phyloP scores from a whole-genome alignment of 2,329 filamentous ascomycete species.

The Apiospora marii region DNA sequence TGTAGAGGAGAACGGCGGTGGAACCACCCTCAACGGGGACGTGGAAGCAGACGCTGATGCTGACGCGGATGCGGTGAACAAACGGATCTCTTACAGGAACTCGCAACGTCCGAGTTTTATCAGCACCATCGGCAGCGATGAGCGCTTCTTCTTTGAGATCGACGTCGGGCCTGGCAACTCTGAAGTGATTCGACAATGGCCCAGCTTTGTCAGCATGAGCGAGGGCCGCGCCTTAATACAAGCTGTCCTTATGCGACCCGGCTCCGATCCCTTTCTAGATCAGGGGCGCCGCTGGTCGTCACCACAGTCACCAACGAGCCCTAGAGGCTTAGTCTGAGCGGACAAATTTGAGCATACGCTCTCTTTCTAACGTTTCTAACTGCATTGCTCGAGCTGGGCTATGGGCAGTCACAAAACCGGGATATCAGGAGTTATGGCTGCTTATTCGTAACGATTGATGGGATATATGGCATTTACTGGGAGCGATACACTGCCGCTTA shows the following conservation, averaged over 20 bases:
- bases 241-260: constrained; percentile 18
- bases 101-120: constrained; percentile 23
- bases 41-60: constrained; percentile 1
- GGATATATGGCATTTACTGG: constrained; percentile 13
- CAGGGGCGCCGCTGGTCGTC: not conserved
- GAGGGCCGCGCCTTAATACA: constrained; percentile 26
- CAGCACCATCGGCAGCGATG: not conserved
- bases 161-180: constrained; percentile 27
- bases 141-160: constrained; percentile 28
- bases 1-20: constrained; percentile 19
- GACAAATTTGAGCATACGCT: not conserved
- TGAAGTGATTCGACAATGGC: constrained; percentile 26
- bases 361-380: not conserved
- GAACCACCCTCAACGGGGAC: constrained; percentile 14
- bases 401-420: not conserved
- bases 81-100: not conserved
- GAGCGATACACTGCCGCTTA: not conserved
- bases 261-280: not conserved
- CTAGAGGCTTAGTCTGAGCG: not conserved
- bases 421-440: not conserved
- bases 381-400: not conserved
- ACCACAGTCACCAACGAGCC: not conserved
- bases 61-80: not conserved
- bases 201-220: constrained; percentile 27
- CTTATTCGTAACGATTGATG: not conserved